These are phyloP conservation scores for Sordariomycetes sp. DNA, from an alignment of 2,329 filamentous ascomycete genomes.

Conservation along the genomic window DNA sequence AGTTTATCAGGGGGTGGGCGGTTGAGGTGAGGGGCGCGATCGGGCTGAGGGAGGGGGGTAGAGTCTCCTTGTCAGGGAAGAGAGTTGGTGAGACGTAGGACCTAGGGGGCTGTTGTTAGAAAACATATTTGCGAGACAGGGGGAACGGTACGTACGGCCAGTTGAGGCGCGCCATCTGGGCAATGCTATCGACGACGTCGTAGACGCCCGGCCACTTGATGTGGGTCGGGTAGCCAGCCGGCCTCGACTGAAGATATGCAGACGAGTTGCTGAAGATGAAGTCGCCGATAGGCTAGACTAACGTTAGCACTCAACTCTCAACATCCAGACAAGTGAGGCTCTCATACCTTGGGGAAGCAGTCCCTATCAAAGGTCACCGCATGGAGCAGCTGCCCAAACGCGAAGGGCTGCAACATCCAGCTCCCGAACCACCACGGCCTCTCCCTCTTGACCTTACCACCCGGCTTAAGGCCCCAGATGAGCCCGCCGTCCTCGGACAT, in stretches of 20 bases:
- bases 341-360: slow-evolving; percentile 51
- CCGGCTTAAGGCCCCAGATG: slow-evolving; percentile 44
- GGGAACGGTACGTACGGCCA: slow-evolving; percentile 58
- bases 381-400: slow-evolving; percentile 66
- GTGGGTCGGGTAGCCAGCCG: slow-evolving; percentile 53
- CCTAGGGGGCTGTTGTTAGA: slow-evolving; percentile 24
- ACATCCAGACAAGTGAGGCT: not conserved
- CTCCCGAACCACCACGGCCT: slow-evolving; percentile 76
- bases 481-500: slow-evolving; percentile 63
- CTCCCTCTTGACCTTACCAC: slow-evolving; percentile 43
- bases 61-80: slow-evolving; percentile 60
- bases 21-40: slow-evolving; percentile 71
- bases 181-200: slow-evolving; percentile 71
- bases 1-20: slow-evolving; percentile 78
- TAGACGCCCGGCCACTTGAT: slow-evolving; percentile 66
- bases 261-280: slow-evolving; percentile 61
- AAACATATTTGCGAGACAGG: not conserved
- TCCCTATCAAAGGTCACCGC: slow-evolving; percentile 69
- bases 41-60: slow-evolving; percentile 53
- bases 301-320: slow-evolving; percentile 3
- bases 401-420: slow-evolving; percentile 70
- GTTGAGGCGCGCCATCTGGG: slow-evolving; percentile 66
- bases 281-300: slow-evolving; percentile 25
- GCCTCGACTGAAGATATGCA: slow-evolving; percentile 67
- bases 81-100: slow-evolving; percentile 77